These are phyloP conservation scores for Wallacemonas sp. DNA, from an alignment of 208 protist genomes.

Conservation along the genomic window DNA sequence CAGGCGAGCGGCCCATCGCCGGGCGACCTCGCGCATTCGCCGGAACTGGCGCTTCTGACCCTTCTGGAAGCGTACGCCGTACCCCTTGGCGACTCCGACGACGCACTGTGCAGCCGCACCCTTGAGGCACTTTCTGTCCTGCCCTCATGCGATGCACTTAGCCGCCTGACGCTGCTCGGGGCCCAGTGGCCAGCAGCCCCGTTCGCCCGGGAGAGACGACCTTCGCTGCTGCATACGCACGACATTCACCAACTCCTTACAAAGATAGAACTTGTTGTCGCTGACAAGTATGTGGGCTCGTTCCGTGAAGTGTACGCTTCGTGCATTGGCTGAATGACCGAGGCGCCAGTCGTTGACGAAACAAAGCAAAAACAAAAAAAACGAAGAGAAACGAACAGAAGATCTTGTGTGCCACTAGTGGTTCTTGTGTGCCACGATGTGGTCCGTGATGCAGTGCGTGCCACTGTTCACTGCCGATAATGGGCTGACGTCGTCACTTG, in stretches of 20 bases:
- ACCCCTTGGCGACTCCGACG: not conserved
- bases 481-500: no score
- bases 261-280: constrained; percentile 3
- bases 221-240: not conserved
- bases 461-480: no score
- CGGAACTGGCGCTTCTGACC: constrained; percentile 28
- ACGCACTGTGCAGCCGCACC: not conserved
- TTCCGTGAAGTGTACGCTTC: constrained; percentile 1
- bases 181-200: constrained; percentile 12
- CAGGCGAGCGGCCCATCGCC: constrained; percentile 10
- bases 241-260: not conserved
- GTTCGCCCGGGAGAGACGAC: not conserved
- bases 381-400: no score
- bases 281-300: not conserved
- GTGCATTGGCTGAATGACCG: constrained; percentile 1
- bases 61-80: constrained; percentile 44
- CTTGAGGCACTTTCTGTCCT: not conserved
- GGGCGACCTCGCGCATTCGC: no score
- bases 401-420: no score
- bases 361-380: no score
- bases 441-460: no score
- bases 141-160: not conserved
- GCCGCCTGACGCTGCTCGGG: not conserved
- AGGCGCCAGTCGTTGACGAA: no score
- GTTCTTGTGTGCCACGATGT: no score